A percentile compares a stretch with the other conserved stretches of the same genome.
These are phyloP conservation scores for Nicotiana obtusifolia DNA, from an alignment of 257 asterid species.

Conservation along the genomic window DNA sequence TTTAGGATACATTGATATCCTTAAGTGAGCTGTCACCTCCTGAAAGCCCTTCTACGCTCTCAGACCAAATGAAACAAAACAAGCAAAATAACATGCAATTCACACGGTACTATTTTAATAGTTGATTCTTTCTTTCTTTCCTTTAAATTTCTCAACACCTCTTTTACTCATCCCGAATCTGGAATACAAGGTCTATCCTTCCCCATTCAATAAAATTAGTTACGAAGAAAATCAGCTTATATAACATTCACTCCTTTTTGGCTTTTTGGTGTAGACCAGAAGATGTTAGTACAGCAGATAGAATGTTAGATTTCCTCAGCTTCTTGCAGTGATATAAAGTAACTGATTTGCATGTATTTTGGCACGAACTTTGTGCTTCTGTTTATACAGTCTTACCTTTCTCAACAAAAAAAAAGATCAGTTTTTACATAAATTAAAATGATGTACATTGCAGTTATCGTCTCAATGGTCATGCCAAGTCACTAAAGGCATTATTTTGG, in stretches of 20 bases:
- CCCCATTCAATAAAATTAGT: not conserved
- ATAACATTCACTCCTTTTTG: not conserved
- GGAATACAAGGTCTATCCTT: not conserved
- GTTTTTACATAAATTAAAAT: not conserved
- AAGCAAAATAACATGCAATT: not conserved
- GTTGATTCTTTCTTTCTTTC: not conserved
- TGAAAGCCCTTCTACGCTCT: not conserved
- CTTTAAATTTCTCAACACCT: not conserved
- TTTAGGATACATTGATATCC: slow-evolving; percentile 1
- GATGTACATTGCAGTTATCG: not conserved
- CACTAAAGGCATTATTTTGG: not conserved
- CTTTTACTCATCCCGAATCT: not conserved
- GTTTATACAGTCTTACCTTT: not conserved
- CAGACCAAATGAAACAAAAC: not conserved
- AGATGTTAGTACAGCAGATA: not conserved
- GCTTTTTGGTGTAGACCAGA: not conserved
- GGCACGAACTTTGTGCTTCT: not conserved
- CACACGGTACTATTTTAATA: not conserved
- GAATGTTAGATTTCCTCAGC: not conserved
- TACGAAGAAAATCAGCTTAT: not conserved
- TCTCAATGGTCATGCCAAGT: not conserved
- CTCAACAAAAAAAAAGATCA: not conserved
- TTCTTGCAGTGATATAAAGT: not conserved
- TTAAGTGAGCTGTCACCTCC: not conserved
- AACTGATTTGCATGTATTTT: not conserved